Percentiles rank a stretch among this genome's conserved stretches.
These are phyloP conservation scores for Adansonia gregorii DNA, from an alignment of 441 rosid genomes.

Conservation along the genomic window DNA sequence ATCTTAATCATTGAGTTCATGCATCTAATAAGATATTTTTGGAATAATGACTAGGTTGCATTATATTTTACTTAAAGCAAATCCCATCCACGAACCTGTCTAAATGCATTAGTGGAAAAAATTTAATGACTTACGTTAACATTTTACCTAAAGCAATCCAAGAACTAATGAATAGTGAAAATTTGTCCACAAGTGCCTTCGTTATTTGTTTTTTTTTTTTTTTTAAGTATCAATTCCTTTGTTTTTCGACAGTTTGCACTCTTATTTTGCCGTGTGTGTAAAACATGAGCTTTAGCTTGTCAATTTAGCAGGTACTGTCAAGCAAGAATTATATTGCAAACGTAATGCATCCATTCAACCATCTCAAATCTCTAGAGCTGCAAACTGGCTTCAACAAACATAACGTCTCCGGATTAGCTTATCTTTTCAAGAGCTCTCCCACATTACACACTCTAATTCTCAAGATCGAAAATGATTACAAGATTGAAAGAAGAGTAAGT, in stretches of 20 bases:
- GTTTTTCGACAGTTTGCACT: background rate
- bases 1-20: background rate
- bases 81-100: background rate
- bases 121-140: background rate
- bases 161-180: too few species aligned
- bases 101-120: background rate
- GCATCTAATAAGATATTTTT: background rate
- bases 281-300: background rate
- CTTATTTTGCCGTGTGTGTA: background rate
- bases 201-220: too few species aligned
- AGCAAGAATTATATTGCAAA: constrained; percentile 41
- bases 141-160: background rate
- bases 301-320: constrained; percentile 56
- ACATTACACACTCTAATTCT: constrained; percentile 54
- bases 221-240: background rate
- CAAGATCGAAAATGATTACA: constrained; percentile 55
- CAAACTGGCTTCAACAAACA: constrained; percentile 55
- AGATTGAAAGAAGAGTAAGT: constrained; percentile 55
- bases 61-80: background rate
- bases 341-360: constrained; percentile 48
- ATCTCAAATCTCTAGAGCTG: constrained; percentile 62
- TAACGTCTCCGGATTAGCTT: constrained; percentile 54
- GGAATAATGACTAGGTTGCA: background rate
- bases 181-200: background rate
- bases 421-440: constrained; percentile 63